Evolutionary conservation across 257 asterid species (phyloP), one percentile per base, ranked within the genome.

Genomic region (Solanum peruvianum): DNA sequence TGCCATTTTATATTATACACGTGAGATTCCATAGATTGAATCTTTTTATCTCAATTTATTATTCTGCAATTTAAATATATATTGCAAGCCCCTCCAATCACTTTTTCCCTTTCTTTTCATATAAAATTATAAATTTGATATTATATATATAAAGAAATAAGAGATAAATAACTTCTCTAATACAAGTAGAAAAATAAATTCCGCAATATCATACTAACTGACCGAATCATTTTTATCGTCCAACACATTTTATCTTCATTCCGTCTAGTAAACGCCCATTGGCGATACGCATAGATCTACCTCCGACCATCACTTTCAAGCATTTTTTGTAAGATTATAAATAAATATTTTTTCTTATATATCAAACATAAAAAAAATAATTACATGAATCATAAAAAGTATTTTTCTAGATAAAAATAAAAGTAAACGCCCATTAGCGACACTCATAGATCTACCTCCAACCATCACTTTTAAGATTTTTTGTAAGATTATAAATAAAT

Each of bases 1-100:
- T 49, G 29, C 85, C 85, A 80, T 18, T 29, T 80, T 60, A 80
- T 18, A 47, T 78, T 60, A 80, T 80, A 80, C 66, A 80, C 85
- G 85, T 80, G 67, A 39, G 44, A 80, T 45, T 47, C 44, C 85
- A 78, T 5, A 78, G 7, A 25, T 78, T 71, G 78, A 71, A 71
- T 71, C 23, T 70, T 70, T 70, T 70, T 70, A 70, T 70, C 42
- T 70, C 44, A 11, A 0, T 66, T 66, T 66, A 25, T 25, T 69
- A 56, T 56, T 56, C n/a, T 0, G 8, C 25, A 56, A 69, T 69
- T 69, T 75, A 7, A 27, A 75, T 20, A 56, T 5, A 73, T 41
- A 41, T 41, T 41, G 18, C 13, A 23, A 39, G 58, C 10, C 21
- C 58, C 35, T 12, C 82, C 27, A 41, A 15, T 31, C 16, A n/a